phyloP scores from a whole-genome alignment of 345 rosid genomes.

The Acer campestre region DNA sequence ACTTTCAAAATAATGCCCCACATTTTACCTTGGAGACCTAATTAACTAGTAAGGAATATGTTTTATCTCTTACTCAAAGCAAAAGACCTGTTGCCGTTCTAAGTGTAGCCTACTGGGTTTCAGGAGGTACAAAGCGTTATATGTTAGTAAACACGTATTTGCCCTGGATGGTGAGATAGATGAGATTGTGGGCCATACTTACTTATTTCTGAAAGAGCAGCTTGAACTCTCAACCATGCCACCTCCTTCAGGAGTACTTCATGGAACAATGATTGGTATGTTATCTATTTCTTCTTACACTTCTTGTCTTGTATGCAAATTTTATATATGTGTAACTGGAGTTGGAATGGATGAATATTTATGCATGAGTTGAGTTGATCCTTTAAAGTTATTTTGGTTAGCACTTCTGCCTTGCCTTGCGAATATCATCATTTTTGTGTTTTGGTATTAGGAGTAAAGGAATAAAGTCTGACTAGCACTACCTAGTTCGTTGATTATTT shows the following conservation, averaged over 20 bases:
- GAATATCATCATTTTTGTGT: background rate
- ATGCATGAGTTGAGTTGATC: too few species aligned
- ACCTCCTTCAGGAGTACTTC: conserved; percentile 66
- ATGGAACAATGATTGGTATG: conserved; percentile 86
- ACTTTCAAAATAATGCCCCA: background rate
- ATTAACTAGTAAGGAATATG: background rate
- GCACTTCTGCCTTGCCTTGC: background rate
- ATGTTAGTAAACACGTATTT: conserved; percentile 62
- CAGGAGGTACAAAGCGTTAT: conserved; percentile 81
- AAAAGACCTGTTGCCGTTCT: background rate
- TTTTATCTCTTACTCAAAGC: background rate
- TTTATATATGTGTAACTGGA: background rate
- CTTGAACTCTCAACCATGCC: conserved; percentile 63
- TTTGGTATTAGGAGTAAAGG: background rate
- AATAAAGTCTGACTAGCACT: background rate
- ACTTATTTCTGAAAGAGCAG: conserved; percentile 83
- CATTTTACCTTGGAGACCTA: background rate
- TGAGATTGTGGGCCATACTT: conserved; percentile 85
- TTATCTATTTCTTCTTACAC: conserved; percentile 12
- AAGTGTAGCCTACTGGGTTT: conserved; percentile 28
- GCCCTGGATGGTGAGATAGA: conserved; percentile 55
- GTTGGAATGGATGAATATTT: background rate
- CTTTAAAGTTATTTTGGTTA: background rate
- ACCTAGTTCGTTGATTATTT: background rate
- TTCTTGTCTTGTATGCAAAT: background rate